Conservation (phyloP, 805 yeast species). For the Maudiozyma barnettii region DNA sequence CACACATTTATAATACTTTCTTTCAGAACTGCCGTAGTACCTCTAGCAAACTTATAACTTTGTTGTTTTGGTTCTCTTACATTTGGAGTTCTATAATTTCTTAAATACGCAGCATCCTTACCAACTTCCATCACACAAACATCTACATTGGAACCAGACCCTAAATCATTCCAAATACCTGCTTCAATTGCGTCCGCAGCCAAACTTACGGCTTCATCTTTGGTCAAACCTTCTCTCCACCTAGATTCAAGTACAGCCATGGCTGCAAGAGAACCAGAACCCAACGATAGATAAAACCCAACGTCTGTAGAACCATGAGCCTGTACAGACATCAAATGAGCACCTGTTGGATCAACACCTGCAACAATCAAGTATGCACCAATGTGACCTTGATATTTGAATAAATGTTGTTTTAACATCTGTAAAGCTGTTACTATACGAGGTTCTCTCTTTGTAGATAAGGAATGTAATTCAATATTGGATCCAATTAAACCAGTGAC, state of each 20-base stretch:
- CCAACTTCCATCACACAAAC: conserved; percentile 94
- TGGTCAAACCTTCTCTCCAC: conserved; percentile 71
- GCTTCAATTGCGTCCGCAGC: conserved; percentile 92
- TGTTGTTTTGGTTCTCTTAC: conserved; percentile 72
- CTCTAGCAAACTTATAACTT: conserved; percentile 79
- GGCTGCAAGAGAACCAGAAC: conserved; percentile 96
- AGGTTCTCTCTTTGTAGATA: conserved; percentile 78
- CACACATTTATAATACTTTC: conserved; percentile 56
- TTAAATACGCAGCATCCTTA: conserved; percentile 70
- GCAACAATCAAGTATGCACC: conserved; percentile 98
- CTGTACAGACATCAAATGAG: conserved; percentile 84
- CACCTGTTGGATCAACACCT: conserved; percentile 93
- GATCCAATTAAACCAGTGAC: conserved; percentile 90
- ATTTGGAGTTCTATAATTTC: conserved; percentile 90
- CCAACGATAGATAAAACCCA: conserved; percentile 85
- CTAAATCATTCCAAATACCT: conserved; percentile 98
- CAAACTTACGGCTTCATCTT: conserved; percentile 83
- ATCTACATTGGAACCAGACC: conserved; percentile 97
- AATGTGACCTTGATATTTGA: conserved; percentile 93
- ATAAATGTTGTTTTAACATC: conserved; percentile 87
- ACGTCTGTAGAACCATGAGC: conserved; percentile 98
- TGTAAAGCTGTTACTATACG: conserved; percentile 91
- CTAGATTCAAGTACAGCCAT: conserved; percentile 92
- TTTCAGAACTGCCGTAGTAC: conserved; percentile 83
- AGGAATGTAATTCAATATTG: conserved; percentile 80